A percentile compares a stretch with the other conserved stretches of the same genome.
Evolutionary conservation across 805 yeast genomes (phyloP).

Genomic region (Saccharomycopsis selenospora): DNA sequence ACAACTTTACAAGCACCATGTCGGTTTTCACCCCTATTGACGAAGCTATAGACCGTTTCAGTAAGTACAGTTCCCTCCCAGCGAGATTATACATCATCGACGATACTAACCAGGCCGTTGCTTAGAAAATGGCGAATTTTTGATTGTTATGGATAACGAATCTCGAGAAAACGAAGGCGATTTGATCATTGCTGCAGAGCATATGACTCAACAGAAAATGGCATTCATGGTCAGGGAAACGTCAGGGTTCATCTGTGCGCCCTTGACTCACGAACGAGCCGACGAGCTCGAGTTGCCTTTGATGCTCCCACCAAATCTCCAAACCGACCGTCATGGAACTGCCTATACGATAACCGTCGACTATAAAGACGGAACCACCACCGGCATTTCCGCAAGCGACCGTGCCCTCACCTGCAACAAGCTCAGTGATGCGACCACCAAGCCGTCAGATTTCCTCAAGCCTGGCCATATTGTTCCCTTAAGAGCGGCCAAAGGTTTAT

Average conservation of each 20-base stretch:
- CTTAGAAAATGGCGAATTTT: conserved; percentile 62
- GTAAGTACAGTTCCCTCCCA: conserved; percentile 31
- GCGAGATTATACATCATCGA: conserved; percentile 11
- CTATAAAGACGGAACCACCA: conserved; percentile 79
- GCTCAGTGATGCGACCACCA: conserved; percentile 54
- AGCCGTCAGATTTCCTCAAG: conserved; percentile 62
- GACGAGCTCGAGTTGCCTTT: conserved; percentile 73
- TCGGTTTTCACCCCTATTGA: conserved; percentile 49
- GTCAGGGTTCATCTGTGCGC: conserved; percentile 91
- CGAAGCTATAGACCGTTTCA: conserved; percentile 66
- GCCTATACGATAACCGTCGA: conserved; percentile 95
- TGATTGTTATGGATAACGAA: conserved; percentile 96
- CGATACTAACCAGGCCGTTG: conserved; percentile 3
- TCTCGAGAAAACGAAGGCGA: conserved; percentile 97
- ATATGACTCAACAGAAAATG: conserved; percentile 75
- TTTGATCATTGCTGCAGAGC: conserved; percentile 84
- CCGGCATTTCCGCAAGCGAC: conserved; percentile 95
- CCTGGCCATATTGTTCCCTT: conserved; percentile 96
- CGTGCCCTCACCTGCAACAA: conserved; percentile 74
- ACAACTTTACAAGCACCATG: no score
- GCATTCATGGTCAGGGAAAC: conserved; percentile 86
- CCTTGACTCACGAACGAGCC: conserved; percentile 70
- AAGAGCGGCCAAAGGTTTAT: conserved; percentile 82
- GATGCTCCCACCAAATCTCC: conserved; percentile 44
- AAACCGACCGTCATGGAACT: conserved; percentile 85